Evolutionary conservation across 192 early-diverging fungal genomes (phyloP), one percentile per base, ranked within the genome.

Genomic region (Coemansia sp.): DNA sequence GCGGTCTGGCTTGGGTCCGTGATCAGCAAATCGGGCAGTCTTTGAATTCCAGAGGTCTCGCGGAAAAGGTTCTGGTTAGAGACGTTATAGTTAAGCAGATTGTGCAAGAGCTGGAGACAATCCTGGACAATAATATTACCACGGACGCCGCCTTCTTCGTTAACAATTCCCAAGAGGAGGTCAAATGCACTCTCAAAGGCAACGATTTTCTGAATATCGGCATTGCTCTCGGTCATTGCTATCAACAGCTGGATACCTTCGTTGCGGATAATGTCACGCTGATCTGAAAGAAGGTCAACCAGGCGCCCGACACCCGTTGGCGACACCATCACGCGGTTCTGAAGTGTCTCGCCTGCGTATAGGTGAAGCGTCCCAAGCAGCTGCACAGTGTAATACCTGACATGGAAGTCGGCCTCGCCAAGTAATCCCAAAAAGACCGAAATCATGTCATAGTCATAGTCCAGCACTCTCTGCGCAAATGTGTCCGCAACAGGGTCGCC

Each of bases 131-230:
- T 71, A 74, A 97, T 93, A 60, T 97, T 97, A 17, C 94, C 95
- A 20, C 91, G 89, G 25, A 92, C 90, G 9, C 91, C 94, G 36
- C 92, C 95, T 68, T 98, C 95, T 35, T 94, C 93, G 55, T 89
- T 71, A 62, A 97, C 91, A 54, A 98, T 93, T 3, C 82, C 84
- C 57, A 99, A 79, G 22, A 99, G 79, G 9, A 90, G 84, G 61
- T 99, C 97, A 81, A 99, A 99, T 5, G 95, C 93, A 66, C 93
- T 96, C 62, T 98, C 93, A 81, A 99, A 99, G 14, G 97, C 96
- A 53, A 99, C 92, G 65, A 99, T 93, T 84, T 99, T 98, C 83
- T 99, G 97, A 25, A 99, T 91, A 60, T 98, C 96, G 10, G 94
- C 91, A 75, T 96, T 96, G 45, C 82, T 87, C 56, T 91, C 86